Evolutionary conservation across 768 basidiomycete species (phyloP).

Genomic region (Daedalea quercina): DNA sequence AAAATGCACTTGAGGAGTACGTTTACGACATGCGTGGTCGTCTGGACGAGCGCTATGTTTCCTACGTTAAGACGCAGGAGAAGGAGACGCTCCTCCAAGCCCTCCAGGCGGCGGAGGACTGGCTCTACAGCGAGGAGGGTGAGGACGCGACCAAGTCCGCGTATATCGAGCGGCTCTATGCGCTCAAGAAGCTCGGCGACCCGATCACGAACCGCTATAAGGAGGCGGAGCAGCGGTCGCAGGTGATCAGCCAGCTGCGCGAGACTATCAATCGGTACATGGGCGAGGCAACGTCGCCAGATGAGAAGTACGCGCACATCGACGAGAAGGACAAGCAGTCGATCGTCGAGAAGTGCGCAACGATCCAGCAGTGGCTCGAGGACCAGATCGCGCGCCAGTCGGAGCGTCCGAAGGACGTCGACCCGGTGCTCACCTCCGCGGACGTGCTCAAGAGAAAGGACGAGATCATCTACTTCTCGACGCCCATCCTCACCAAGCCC

Average conservation of each 20-base stretch:
- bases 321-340: conserved; percentile 80
- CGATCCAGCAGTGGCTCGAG: conserved; percentile 91
- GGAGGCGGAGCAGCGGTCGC: conserved; percentile 77
- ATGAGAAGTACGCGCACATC: conserved; percentile 88
- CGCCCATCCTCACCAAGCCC: conserved; percentile 84
- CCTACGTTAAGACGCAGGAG: conserved; percentile 69
- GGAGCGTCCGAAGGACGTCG: conserved; percentile 84
- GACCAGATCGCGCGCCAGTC: conserved; percentile 84
- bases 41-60: conserved; percentile 80
- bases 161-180: conserved; percentile 81
- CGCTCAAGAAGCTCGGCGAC: conserved; percentile 81
- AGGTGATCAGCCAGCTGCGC: conserved; percentile 67
- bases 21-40: conserved; percentile 93
- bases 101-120: conserved; percentile 82
- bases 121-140: conserved; percentile 95
- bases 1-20: conserved; percentile 98
- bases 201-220: conserved; percentile 78
- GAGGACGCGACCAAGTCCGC: conserved; percentile 94
- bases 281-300: conserved; percentile 70
- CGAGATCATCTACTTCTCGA: conserved; percentile 84
- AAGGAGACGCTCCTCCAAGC: conserved; percentile 68
- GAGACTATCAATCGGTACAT: conserved; percentile 87
- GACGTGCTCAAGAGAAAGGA: conserved; percentile 91
- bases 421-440: conserved; percentile 72
- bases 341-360: conserved; percentile 87